Evolutionary conservation across 257 asterid genomes (phyloP), one percentile per base, ranked within the genome.

Genomic region (Perilla frutescens): DNA sequence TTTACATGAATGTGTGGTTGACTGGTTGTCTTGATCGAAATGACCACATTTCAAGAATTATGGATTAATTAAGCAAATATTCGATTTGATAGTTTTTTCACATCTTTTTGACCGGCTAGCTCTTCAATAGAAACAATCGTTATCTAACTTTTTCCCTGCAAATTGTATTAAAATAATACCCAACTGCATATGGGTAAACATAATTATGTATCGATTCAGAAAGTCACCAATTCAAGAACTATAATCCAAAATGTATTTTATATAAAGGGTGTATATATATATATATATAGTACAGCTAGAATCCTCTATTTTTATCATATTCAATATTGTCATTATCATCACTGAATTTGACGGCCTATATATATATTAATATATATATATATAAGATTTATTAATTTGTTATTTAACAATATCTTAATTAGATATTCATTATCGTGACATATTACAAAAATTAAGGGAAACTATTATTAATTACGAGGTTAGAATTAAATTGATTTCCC

Each of bases 1-100:
- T 65, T 72, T 32, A 70, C 58, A 71, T 45, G 68, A 39, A 71
- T 59, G 76, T n/a, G 62, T 40, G 70, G 66, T 73, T 53, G 66
- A 44, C 58, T 32, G 13, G 56, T 63, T 64, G 72, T 54, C 65
- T 4, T 54, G 40, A 44, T 31, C 3, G 37, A 4, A 34, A 64
- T n/a, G 8, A 31, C 7, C 64, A 15, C 10, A 29, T 57, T 13
- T 71, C 41, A 55, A 51, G 73, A 67, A 51, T 7, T 15, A 14
- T 13, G 4, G 37, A 3, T 48, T 10, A 11, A 12, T 10, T 43
- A 9, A 43, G 4, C 3, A 34, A 34, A 34, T 40, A 40, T 61
- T 71, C 51, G 41, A n/a, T 39, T 57, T 41, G 12, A 55, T 11
- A 20, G n/a, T 14, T 4, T 44, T 37, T 34, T 9, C 29, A 9